Percentiles rank a stretch among this genome's conserved stretches.
phyloP scores from a whole-genome alignment of 306 rosid genomes.

The Gastrolobium villosum region DNA sequence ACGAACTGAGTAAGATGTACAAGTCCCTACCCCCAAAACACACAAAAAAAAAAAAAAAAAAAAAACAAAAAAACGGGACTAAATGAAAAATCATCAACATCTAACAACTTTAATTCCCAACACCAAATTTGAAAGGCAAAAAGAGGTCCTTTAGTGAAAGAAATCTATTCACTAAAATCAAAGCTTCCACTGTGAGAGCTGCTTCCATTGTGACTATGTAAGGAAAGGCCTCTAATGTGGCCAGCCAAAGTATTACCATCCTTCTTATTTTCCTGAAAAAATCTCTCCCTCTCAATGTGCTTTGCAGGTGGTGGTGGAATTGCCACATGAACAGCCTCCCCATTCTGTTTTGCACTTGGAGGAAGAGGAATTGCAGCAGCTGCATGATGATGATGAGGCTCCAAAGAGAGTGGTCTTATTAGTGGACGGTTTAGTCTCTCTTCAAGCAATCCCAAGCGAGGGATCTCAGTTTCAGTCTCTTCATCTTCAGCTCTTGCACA shows the following conservation, averaged over 20 bases:
- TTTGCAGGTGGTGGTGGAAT: slow-evolving; percentile 97
- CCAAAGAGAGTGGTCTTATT: slow-evolving; percentile 70
- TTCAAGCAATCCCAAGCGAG: slow-evolving; percentile 69
- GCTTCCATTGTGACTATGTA: slow-evolving; percentile 82
- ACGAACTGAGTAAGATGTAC: slow-evolving; percentile 29
- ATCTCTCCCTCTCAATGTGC: slow-evolving; percentile 85
- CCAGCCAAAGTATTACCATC: slow-evolving; percentile 71
- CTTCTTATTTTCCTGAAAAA: slow-evolving; percentile 75
- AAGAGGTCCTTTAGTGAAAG: slow-evolving; percentile 25
- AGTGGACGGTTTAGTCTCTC: slow-evolving; percentile 84
- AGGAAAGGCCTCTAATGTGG: slow-evolving; percentile 78
- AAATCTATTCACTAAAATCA: slow-evolving; percentile 79
- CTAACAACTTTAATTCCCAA: slow-evolving; percentile 28
- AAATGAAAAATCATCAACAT: slow-evolving; percentile 33
- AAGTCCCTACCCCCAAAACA: background rate
- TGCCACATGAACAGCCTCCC: slow-evolving; percentile 48
- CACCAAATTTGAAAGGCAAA: slow-evolving; percentile 30
- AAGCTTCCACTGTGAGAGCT: slow-evolving; percentile 90
- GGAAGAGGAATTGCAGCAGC: slow-evolving; percentile 46
- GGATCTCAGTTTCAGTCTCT: slow-evolving; percentile 58
- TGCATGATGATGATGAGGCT: slow-evolving; percentile 52
- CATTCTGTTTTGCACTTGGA: slow-evolving; percentile 47
- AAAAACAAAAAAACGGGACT: no score
- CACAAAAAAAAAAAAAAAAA: slow-evolving; percentile 7
- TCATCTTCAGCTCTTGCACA: slow-evolving; percentile 83